Base-by-base conservation (phyloP, 495 filamentous ascomycete genomes). In the Entonaema liquescens region DNA sequence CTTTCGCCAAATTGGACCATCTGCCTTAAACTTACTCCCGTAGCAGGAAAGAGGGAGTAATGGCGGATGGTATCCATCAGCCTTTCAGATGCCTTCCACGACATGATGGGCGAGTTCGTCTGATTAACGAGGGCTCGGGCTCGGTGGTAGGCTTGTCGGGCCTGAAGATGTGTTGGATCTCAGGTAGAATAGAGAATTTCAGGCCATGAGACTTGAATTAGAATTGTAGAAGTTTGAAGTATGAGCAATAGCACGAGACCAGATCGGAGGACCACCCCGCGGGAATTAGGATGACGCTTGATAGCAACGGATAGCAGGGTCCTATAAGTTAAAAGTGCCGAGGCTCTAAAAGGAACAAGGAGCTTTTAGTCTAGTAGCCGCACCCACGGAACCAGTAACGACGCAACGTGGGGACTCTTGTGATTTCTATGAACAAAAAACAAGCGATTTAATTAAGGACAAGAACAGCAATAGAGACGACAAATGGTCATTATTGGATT, bases 1-100 rank as follows among this genome's bases (percentile, higher is more conserved):
- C 86, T 89, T 79, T 96, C 93, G 60, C 96, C 96, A 81, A 98
- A 99, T 79, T 98, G 95, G 54, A 99, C 95, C 95, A 98, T 98
- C 84, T 99, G 95, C 78, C 95, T 87, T 79, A 99, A 83, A 74
- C 93, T 97, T 73, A 97, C 94, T 68, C 95, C 95, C 40, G 96
- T 99, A 65, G 95, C 95, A 64, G 96, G 96, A 81, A 98, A 98
- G 84, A 89, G 91, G 78, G 93, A 91, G 87, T 98, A 98, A 85
- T 98, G 95, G 79, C 92, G 93, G 92, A 99, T 99, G 89, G 91
- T 97, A 71, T 97, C 91, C 93, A 97, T 95, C 90, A 99, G 80
- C 82, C 87, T 83, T 81, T 95, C 92, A 59, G 92, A 90, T 80
- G 87, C 88, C 84, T 91, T 97, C 94, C 94, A 98, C 83, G 88